Conservation (phyloP, 1,139 yeast species). For the Hansenula anomala region DNA sequence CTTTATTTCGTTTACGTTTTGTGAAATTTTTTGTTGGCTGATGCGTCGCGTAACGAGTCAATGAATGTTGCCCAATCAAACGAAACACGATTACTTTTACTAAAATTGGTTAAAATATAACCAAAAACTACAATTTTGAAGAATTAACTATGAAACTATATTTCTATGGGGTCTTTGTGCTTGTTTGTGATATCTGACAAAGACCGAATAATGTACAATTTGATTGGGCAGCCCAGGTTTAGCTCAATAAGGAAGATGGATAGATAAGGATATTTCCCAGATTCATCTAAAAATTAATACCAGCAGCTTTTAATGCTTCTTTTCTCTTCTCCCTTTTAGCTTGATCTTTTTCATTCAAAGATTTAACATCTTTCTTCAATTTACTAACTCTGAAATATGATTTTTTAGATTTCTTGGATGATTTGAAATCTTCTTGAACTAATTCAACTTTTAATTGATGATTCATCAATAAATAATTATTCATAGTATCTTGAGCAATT, state of each 20-base stretch:
- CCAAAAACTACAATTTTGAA: too few relatives aligned
- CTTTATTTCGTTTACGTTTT: too few relatives aligned
- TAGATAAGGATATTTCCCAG: too few relatives aligned
- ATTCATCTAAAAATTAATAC: constrained; percentile 14
- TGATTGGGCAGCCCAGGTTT: too few relatives aligned
- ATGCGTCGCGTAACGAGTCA: neutral
- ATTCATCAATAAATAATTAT: constrained; percentile 84
- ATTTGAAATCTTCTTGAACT: constrained; percentile 48
- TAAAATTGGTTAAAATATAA: neutral
- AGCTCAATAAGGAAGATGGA: too few relatives aligned
- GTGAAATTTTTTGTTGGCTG: neutral
- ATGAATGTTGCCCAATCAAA: neutral
- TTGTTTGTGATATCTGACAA: too few relatives aligned
- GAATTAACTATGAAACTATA: too few relatives aligned
- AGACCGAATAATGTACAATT: too few relatives aligned
- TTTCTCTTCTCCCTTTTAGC: constrained; percentile 27
- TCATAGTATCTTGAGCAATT: constrained; percentile 92
- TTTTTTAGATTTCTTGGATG: constrained; percentile 55
- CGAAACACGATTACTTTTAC: neutral
- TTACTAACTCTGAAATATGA: constrained; percentile 43
- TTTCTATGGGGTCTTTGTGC: too few relatives aligned
- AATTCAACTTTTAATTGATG: constrained; percentile 71
- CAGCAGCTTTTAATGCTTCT: constrained; percentile 17
- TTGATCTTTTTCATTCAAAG: constrained; percentile 25
- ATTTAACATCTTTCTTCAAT: constrained; percentile 35